phyloP scores from a whole-genome alignment of 257 asterid genomes.

The Przewalskia tangutica region DNA sequence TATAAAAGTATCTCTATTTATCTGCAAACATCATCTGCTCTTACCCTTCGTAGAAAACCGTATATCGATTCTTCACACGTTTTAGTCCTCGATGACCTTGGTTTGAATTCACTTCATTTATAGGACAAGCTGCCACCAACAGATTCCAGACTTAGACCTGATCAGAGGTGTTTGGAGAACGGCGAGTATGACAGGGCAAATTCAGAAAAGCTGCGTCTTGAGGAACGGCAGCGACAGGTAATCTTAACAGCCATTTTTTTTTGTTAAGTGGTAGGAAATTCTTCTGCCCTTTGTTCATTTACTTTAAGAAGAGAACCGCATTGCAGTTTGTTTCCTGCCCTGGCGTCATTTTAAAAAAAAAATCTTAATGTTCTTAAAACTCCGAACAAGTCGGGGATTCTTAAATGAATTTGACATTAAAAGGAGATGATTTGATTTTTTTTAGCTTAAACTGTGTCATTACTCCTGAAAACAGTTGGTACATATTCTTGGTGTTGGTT shows the following conservation, averaged over 20 bases:
- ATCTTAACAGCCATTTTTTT: not conserved
- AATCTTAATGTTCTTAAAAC: not conserved
- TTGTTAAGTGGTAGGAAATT: not conserved
- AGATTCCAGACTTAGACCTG: conserved; percentile 94
- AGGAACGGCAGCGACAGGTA: conserved; percentile 95
- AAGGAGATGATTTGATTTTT: not conserved
- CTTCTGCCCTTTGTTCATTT: not conserved
- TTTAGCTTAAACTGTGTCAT: not conserved
- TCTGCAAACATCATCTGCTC: not conserved
- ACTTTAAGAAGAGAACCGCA: conserved; percentile 5
- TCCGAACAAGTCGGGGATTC: not conserved
- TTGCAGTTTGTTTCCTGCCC: not conserved
- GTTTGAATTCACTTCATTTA: conserved; percentile 1
- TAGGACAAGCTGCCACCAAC: conserved; percentile 96
- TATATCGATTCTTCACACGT: not conserved
- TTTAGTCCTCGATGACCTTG: not conserved
- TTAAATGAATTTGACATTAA: not conserved
- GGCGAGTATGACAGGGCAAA: conserved; percentile 84
- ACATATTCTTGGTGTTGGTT: not conserved
- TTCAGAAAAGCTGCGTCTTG: conserved; percentile 69
- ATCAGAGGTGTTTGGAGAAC: conserved; percentile 88
- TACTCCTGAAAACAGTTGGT: not conserved
- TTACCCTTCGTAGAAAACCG: not conserved
- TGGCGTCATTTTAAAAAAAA: too few relatives aligned
- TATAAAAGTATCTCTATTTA: not conserved